phyloP scores from a whole-genome alignment of 768 basidiomycete species.

The Hericium erinaceus region DNA sequence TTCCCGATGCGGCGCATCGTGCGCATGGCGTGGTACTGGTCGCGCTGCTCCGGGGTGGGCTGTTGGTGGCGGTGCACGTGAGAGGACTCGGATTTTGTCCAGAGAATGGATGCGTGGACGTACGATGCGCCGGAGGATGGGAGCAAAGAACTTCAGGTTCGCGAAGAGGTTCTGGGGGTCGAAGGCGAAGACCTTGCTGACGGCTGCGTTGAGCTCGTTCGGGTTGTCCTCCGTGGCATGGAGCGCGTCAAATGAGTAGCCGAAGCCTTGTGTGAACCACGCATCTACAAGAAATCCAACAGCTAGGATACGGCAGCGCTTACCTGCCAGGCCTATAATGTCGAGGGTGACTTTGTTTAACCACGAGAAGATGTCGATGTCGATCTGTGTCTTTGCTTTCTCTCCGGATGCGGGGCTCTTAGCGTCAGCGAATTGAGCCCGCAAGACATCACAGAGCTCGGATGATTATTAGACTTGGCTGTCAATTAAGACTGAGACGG shows the following conservation, averaged over 20 bases:
- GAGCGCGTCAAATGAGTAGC: not conserved
- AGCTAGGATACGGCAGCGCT: not conserved
- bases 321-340: not conserved
- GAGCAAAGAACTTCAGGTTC: not conserved
- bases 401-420: no score
- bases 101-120: not conserved
- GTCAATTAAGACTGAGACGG: not conserved
- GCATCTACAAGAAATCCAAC: not conserved
- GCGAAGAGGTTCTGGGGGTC: not conserved
- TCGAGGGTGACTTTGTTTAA: not conserved
- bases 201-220: not conserved
- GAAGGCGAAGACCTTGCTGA: not conserved
- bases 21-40: slow-evolving; percentile 1
- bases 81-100: no score
- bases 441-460: not conserved
- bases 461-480: not conserved
- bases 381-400: not conserved
- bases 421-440: not conserved
- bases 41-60: slow-evolving; percentile 14
- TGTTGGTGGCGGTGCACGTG: not conserved
- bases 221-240: not conserved
- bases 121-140: not conserved
- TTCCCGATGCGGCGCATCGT: not conserved
- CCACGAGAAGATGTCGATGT: not conserved
- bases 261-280: not conserved